These are phyloP conservation scores for Ascoidea tarda DNA, from an alignment of 805 yeast species.

Conservation along the genomic window DNA sequence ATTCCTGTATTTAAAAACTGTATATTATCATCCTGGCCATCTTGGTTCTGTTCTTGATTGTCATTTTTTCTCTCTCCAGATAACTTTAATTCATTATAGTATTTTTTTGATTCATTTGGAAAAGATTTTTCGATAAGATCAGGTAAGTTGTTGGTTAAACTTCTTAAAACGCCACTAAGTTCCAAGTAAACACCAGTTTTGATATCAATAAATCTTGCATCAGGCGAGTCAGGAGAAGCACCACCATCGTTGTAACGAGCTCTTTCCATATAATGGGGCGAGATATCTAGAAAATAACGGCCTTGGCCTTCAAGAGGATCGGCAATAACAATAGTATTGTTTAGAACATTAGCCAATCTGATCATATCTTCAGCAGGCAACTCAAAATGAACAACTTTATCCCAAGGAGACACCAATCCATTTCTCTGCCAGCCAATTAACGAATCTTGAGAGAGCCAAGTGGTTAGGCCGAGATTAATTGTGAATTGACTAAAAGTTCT, in stretches of 20 bases:
- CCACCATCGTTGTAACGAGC: slow-evolving; percentile 31
- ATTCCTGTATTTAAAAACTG: slow-evolving; percentile 22
- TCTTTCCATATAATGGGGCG: slow-evolving; percentile 36
- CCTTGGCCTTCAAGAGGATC: slow-evolving; percentile 32
- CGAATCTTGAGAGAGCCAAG: slow-evolving; percentile 38
- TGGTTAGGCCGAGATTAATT: slow-evolving; percentile 24
- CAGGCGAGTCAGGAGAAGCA: slow-evolving; percentile 28
- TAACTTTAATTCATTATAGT: neutral
- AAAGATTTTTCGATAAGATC: neutral
- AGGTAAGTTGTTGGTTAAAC: neutral
- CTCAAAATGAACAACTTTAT: slow-evolving; percentile 33
- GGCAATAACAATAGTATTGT: slow-evolving; percentile 28
- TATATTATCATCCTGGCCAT: neutral
- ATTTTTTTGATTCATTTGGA: neutral
- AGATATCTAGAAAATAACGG: slow-evolving; percentile 29
- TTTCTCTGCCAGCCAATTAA: slow-evolving; percentile 35
- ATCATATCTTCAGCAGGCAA: slow-evolving; percentile 33
- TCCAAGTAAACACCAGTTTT: slow-evolving; percentile 47
- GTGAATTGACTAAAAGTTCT: slow-evolving; percentile 31
- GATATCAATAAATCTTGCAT: slow-evolving; percentile 45
- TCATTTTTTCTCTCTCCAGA: slow-evolving; percentile 7
- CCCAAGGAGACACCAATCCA: slow-evolving; percentile 40
- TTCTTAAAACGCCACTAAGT: slow-evolving; percentile 27
- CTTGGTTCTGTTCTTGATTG: neutral
- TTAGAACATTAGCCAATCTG: slow-evolving; percentile 30